phyloP scores from a whole-genome alignment of 2,329 filamentous ascomycete genomes.

The Arthrobotrys sinensis region DNA sequence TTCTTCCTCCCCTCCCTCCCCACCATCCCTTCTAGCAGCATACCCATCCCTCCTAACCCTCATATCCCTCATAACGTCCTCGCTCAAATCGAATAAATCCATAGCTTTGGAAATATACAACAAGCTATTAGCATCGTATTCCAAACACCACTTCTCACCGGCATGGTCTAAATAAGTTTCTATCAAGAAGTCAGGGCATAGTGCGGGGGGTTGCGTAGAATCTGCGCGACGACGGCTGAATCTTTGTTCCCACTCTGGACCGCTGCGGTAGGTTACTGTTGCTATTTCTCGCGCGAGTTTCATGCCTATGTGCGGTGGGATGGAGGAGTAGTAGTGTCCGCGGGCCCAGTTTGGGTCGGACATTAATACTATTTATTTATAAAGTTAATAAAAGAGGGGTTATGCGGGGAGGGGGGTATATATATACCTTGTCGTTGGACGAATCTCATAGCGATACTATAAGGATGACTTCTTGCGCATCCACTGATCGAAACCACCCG shows the following conservation, averaged over 20 bases:
- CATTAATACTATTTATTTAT: conserved; percentile 80
- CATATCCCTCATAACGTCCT: conserved; percentile 77
- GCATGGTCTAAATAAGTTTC: conserved; percentile 99
- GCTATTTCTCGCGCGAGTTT: conserved; percentile 97
- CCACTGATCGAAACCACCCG: conserved; percentile 91
- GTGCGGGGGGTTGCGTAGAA: conserved; percentile 84
- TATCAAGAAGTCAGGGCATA: conserved; percentile 98
- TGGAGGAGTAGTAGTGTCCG: conserved; percentile 89
- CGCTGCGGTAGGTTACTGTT: conserved; percentile 95
- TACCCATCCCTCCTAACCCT: conserved; percentile 76
- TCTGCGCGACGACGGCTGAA: conserved; percentile 92
- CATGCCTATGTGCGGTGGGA: conserved; percentile 96
- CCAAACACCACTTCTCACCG: conserved; percentile 96
- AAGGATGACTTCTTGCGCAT: conserved; percentile 93
- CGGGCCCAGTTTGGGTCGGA: conserved; percentile 98
- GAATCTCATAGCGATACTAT: conserved; percentile 98
- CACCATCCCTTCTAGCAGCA: conserved; percentile 64
- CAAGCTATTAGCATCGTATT: conserved; percentile 95
- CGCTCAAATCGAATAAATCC: conserved; percentile 95
- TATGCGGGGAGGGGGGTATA: background rate
- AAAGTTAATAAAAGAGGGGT: background rate
- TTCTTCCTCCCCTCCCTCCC: conserved; percentile 69
- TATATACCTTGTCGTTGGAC: conserved; percentile 83
- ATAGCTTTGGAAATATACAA: conserved; percentile 98
- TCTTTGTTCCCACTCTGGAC: conserved; percentile 96